Evolutionary conservation across 2,329 filamentous ascomycete species (phyloP), one percentile per base, ranked within the genome.

Genomic region (Fusarium succisae): DNA sequence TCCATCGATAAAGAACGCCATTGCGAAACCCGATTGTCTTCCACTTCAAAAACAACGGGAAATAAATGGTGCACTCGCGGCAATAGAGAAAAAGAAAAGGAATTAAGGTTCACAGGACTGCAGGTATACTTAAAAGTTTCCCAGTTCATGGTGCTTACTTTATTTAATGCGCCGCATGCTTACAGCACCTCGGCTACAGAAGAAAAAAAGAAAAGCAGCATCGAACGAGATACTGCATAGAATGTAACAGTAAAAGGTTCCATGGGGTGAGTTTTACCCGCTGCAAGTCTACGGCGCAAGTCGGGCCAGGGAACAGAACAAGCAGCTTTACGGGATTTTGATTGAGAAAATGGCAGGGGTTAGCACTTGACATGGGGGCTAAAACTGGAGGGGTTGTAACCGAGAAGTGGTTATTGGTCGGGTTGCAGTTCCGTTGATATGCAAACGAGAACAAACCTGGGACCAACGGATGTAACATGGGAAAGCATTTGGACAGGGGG

Each of bases 1-100:
- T 28, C 74, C 74, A 13, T 76, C 74, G 4, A 76, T 76, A 1
- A 67, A 66, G n/a, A 60, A 76, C 12, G 74, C 65, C 74, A 76
- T 76, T n/a, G 32, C 61, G 55, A 47, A 59, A 12, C 20, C 15
- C 44, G 30, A 26, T 22, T 30, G n/a, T 57, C 35, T 47, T 41
- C 20, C 13, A 28, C 18, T 43, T 20, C 11, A 63, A 56, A 56
- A 26, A 44, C 18, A 26, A 57, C 22, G 22, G n/a, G 13, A 22
- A 61, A 35, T n/a, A n/a, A 50, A 28, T 8, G 32, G 24, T 54
- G 48, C 15, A 39, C 24, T 28, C 35, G 35, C 20, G 51, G 35
- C 51, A 55, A 22, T 13, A 22, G 28, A 28, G 53, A 43, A 28
- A 38, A 41, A 69, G 55, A 45, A 28, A 61, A 61, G 24, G 28